These are phyloP conservation scores for Spencermartinsiella ligniputridi DNA, from an alignment of 1,139 yeast genomes.

Conservation along the genomic window DNA sequence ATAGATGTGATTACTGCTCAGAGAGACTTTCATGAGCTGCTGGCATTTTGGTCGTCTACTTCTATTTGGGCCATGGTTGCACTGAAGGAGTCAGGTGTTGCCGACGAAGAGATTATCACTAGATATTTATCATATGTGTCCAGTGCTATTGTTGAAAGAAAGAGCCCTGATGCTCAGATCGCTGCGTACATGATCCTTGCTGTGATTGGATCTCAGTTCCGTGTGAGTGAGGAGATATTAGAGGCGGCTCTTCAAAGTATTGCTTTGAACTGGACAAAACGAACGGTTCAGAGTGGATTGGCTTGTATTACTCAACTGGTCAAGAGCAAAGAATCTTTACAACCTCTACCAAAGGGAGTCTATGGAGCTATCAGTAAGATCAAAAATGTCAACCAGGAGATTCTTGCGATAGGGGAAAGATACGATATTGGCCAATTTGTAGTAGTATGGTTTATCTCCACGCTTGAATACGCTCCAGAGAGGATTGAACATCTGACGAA, in stretches of 20 bases:
- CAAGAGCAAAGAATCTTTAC: constrained; percentile 15
- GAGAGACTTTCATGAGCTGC: constrained; percentile 54
- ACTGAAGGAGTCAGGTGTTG: constrained; percentile 35
- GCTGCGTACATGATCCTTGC: constrained; percentile 80
- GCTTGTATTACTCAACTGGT: constrained; percentile 38
- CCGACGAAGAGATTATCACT: constrained; percentile 36
- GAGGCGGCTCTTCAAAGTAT: constrained; percentile 70
- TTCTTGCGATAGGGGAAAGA: constrained; percentile 25
- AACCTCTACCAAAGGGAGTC: constrained; percentile 15
- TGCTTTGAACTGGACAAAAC: constrained; percentile 41
- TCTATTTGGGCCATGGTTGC: constrained; percentile 63
- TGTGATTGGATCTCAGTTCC: constrained; percentile 69
- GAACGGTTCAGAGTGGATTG: constrained; percentile 34
- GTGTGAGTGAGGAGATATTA: constrained; percentile 58
- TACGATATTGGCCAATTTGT: constrained; percentile 31
- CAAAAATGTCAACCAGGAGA: constrained; percentile 22
- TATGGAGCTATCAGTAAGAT: constrained; percentile 24
- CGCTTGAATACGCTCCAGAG: constrained; percentile 21
- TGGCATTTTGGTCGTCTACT: constrained; percentile 73
- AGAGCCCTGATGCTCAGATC: constrained; percentile 62
- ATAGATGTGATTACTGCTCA: constrained; percentile 43
- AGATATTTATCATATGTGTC: constrained; percentile 46
- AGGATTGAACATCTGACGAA: constrained; percentile 23
- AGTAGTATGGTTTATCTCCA: constrained; percentile 27
- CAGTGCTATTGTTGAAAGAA: constrained; percentile 26